Evolutionary conservation across 495 filamentous ascomycete species (phyloP).

Genomic region (Arthonia radiata): DNA sequence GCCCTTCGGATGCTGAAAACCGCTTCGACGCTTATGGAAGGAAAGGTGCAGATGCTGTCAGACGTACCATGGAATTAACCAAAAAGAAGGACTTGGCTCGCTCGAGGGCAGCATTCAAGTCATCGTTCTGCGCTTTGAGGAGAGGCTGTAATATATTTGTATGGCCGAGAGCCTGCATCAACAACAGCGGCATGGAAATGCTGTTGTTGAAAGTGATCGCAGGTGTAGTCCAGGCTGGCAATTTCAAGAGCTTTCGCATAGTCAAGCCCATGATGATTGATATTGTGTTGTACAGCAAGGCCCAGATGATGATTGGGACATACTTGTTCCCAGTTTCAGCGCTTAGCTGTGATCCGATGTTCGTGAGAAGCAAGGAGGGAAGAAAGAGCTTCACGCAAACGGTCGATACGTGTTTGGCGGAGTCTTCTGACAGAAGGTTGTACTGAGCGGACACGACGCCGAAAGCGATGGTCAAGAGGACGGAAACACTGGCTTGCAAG

Average conservation of each 20-base stretch:
- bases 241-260: constrained; percentile 20
- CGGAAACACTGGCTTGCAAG: constrained; percentile 43
- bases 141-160: constrained; percentile 36
- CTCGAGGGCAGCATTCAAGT: constrained; percentile 23
- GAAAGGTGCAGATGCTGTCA: too few species aligned
- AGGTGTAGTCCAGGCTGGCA: constrained; percentile 41
- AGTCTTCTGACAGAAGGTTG: constrained; percentile 25
- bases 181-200: constrained; percentile 40
- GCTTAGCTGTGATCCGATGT: constrained; percentile 41
- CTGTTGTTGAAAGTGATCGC: constrained; percentile 60
- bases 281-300: constrained; percentile 25
- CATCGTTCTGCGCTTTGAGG: constrained; percentile 23
- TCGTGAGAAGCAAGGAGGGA: constrained; percentile 41
- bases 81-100: constrained; percentile 51
- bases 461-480: constrained; percentile 41
- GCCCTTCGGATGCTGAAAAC: too few species aligned
- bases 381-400: constrained; percentile 45
- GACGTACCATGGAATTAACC: constrained; percentile 34
- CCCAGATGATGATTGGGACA: constrained; percentile 33
- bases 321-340: constrained; percentile 28
- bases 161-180: constrained; percentile 36
- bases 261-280: constrained; percentile 28
- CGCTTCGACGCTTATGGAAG: too few species aligned
- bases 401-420: constrained; percentile 37
- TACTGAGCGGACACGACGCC: constrained; percentile 34